Evolutionary conservation across 2,329 filamentous ascomycete genomes (phyloP).

Genomic region (Fusarium sp.): DNA sequence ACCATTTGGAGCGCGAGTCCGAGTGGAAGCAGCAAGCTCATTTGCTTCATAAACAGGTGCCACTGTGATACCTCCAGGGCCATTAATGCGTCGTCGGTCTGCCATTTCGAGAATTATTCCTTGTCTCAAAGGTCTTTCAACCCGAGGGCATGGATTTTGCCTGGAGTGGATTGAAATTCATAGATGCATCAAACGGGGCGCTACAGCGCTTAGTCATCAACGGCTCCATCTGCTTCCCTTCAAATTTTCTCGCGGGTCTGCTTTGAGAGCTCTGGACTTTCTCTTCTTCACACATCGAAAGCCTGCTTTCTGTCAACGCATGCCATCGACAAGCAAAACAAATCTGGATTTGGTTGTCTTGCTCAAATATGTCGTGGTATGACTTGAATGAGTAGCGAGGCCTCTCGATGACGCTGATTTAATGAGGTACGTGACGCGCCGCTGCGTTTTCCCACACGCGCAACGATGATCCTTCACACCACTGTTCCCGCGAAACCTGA

Average conservation of each 20-base stretch:
- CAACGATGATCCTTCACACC: slow-evolving; percentile 65
- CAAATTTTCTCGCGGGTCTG: slow-evolving; percentile 33
- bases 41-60: slow-evolving; percentile 75
- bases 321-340: background rate
- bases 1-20: slow-evolving; percentile 71
- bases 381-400: background rate
- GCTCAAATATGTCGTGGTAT: background rate
- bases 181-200: slow-evolving; percentile 25
- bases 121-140: slow-evolving; percentile 1
- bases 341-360: background rate
- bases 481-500: slow-evolving; percentile 71
- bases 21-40: slow-evolving; percentile 54
- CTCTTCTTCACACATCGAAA: slow-evolving; percentile 24
- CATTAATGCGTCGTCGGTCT: slow-evolving; percentile 91
- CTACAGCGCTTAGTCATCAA: slow-evolving; percentile 33
- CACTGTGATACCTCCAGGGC: slow-evolving; percentile 78
- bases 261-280: slow-evolving; percentile 3
- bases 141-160: slow-evolving; percentile 32
- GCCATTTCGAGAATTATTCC: slow-evolving; percentile 62
- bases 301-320: background rate
- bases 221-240: slow-evolving; percentile 22
- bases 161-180: slow-evolving; percentile 5
- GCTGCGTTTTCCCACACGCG: slow-evolving; percentile 13
- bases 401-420: slow-evolving; percentile 2
- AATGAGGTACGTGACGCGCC: slow-evolving; percentile 36